phyloP scores from a whole-genome alignment of 164 flowering plant genomes.

The Sedum album region DNA sequence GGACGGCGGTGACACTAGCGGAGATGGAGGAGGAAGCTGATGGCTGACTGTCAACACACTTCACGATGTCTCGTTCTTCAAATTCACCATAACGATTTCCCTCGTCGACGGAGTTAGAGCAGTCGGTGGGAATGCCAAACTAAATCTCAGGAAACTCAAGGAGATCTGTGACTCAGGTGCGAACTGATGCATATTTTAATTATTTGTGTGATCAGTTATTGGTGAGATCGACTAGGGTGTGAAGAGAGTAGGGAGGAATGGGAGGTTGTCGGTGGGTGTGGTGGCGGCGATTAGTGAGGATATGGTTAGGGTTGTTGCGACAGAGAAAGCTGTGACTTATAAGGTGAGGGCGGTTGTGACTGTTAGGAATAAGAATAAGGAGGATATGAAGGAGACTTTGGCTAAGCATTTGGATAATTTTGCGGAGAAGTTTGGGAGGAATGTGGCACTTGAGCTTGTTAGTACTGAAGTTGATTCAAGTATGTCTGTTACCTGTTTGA shows the following conservation, averaged over 20 bases:
- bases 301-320: constrained; percentile 28
- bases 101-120: too few species aligned
- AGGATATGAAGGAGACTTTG: constrained; percentile 64
- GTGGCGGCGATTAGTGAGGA: constrained; percentile 69
- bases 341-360: constrained; percentile 83
- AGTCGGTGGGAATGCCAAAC: too few species aligned
- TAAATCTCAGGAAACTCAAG: too few species aligned
- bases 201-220: constrained; percentile 20
- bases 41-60: too few species aligned
- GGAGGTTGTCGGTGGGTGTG: constrained; percentile 10
- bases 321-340: constrained; percentile 45
- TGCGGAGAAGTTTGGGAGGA: constrained; percentile 69
- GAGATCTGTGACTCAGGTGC: too few species aligned
- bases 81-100: too few species aligned
- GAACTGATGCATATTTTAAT: too few species aligned
- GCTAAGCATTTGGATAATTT: constrained; percentile 66
- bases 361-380: constrained; percentile 72
- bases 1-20: too few species aligned
- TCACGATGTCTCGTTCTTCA: too few species aligned
- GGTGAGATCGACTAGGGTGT: constrained; percentile 19
- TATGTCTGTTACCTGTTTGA: constrained; percentile 39
- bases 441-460: constrained; percentile 64
- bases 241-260: constrained; percentile 20
- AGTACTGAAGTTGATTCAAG: constrained; percentile 78
- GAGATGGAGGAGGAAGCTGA: too few species aligned